Percentiles rank a stretch among this genome's conserved stretches.
Conservation (phyloP, 192 early-diverging fungal species). For the Geosiphon pyriformis region DNA sequence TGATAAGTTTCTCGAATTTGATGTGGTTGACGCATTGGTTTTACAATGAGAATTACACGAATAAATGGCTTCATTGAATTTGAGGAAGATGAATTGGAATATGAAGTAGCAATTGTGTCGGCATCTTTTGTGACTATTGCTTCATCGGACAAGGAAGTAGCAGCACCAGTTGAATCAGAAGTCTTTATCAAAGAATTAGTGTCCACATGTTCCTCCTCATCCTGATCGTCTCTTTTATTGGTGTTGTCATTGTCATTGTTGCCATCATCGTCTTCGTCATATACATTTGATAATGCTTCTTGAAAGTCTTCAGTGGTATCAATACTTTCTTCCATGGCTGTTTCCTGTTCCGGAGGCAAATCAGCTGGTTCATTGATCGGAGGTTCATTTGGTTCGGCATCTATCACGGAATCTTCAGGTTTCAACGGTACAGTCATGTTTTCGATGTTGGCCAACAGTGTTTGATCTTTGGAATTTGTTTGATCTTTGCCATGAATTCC, state of each 20-base stretch:
- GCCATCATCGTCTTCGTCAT: background rate
- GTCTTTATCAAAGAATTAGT: constrained; percentile 8
- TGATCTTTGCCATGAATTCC: background rate
- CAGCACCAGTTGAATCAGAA: constrained; percentile 19
- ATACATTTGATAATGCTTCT: background rate
- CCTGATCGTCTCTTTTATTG: background rate
- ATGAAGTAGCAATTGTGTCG: background rate
- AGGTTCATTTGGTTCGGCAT: background rate
- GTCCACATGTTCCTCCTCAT: constrained; percentile 15
- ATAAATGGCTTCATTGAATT: constrained; percentile 24
- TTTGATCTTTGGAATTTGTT: background rate
- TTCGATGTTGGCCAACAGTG: too few relatives aligned
- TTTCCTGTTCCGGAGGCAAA: background rate
- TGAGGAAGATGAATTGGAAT: background rate
- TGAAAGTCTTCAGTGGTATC: background rate
- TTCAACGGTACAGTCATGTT: background rate
- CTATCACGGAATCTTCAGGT: background rate
- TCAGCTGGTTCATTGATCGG: background rate
- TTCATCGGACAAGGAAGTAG: constrained; percentile 18
- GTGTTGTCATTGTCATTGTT: background rate
- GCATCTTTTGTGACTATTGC: background rate
- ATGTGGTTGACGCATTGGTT: constrained; percentile 25
- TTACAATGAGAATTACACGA: constrained; percentile 20
- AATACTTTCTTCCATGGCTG: background rate
- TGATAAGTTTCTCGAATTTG: constrained; percentile 13